Evolutionary conservation across 768 basidiomycete genomes (phyloP).

Genomic region (Auriscalpium vulgare): DNA sequence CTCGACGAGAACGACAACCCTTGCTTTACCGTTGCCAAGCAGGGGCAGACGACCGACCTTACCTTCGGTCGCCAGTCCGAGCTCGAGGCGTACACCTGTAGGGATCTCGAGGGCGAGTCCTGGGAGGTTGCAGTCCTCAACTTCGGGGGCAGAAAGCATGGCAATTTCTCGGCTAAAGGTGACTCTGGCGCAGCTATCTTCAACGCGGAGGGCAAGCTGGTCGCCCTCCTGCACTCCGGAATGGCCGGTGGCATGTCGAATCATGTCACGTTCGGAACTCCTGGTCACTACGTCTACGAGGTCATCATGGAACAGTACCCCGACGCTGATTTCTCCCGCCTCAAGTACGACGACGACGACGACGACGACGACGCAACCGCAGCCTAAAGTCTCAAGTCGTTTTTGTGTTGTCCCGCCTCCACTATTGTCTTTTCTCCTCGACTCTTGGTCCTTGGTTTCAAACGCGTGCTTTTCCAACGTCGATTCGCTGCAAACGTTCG

Average conservation of each 20-base stretch:
- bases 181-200: constrained; percentile 30
- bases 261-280: constrained; percentile 15
- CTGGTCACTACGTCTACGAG: constrained; percentile 9
- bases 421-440: too few relatives aligned
- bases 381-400: background rate
- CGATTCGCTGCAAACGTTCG: too few relatives aligned
- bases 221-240: constrained; percentile 7
- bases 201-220: constrained; percentile 17
- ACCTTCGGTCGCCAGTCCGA: too few relatives aligned
- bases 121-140: constrained; percentile 25
- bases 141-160: constrained; percentile 17
- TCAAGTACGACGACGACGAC: too few relatives aligned
- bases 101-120: too few relatives aligned
- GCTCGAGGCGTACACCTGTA: too few relatives aligned
- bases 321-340: background rate
- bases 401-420: background rate
- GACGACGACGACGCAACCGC: background rate
- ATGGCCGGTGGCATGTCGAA: constrained; percentile 7
- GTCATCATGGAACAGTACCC: constrained; percentile 14
- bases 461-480: too few relatives aligned
- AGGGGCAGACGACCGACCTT: too few relatives aligned
- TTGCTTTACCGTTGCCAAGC: too few relatives aligned
- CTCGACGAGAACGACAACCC: too few relatives aligned
- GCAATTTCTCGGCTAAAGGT: constrained; percentile 25
- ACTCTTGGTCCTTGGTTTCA: too few relatives aligned